phyloP scores from a whole-genome alignment of 495 filamentous ascomycete species.

The Penicilliopsis zonata region DNA sequence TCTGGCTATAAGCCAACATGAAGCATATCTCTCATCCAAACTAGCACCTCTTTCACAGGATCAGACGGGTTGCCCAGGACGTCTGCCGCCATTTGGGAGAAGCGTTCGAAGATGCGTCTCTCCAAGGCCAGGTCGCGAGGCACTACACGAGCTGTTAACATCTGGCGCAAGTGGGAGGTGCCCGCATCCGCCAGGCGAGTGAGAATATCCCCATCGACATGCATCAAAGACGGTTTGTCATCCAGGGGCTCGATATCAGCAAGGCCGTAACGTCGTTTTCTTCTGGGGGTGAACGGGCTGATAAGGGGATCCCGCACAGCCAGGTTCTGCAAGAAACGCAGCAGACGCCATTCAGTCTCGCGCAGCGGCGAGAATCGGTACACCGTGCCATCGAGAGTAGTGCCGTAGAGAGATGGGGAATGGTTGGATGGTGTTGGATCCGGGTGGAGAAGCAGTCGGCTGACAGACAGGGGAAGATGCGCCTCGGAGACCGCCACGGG shows the following conservation, averaged over 20 bases:
- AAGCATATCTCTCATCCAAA: conserved; percentile 20
- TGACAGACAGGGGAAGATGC: conserved; percentile 21
- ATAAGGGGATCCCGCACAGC: conserved; percentile 26
- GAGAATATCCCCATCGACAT: conserved; percentile 60
- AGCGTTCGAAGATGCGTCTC: conserved; percentile 9
- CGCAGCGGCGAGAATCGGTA: conserved; percentile 46
- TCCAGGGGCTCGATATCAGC: conserved; percentile 19
- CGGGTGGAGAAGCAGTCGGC: neutral
- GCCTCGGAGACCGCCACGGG: conserved; percentile 15
- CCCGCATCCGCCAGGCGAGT: conserved; percentile 35
- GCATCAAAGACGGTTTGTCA: conserved; percentile 34
- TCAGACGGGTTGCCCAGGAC: conserved; percentile 10
- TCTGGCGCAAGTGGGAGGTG: conserved; percentile 27
- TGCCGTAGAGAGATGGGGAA: conserved; percentile 36
- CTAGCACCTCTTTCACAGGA: conserved; percentile 14
- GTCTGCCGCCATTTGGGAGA: conserved; percentile 15
- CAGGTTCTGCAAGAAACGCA: conserved; percentile 52
- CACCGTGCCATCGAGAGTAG: conserved; percentile 53
- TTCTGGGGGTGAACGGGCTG: conserved; percentile 22
- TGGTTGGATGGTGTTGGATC: conserved; percentile 3
- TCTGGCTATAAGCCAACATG: too few species aligned
- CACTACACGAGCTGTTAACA: conserved; percentile 18
- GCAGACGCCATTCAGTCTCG: conserved; percentile 43
- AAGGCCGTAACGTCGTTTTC: conserved; percentile 14
- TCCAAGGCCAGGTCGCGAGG: neutral